Percentiles rank a stretch among this genome's conserved stretches.
Evolutionary conservation across 2,329 filamentous ascomycete species (phyloP).

Genomic region (Diplodia corticola): DNA sequence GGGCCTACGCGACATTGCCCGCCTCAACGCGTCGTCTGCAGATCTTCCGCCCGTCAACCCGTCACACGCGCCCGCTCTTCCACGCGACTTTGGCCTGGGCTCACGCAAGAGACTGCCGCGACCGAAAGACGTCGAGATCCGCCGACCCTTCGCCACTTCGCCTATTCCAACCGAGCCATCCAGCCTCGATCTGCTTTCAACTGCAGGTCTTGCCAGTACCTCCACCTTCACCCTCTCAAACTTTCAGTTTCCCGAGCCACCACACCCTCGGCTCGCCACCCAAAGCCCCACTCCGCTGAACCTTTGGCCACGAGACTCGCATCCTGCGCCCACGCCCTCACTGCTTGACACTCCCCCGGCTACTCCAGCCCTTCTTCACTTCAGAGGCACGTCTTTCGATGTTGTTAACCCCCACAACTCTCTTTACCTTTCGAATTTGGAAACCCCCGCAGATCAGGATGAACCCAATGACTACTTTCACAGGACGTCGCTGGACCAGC

Average conservation of each 20-base stretch:
- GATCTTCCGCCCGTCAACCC: background rate
- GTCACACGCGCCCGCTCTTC: background rate
- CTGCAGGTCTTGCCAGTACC: constrained; percentile 28
- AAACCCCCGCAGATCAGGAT: constrained; percentile 38
- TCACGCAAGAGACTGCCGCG: constrained; percentile 24
- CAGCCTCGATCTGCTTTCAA: constrained; percentile 29
- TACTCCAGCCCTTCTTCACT: constrained; percentile 41
- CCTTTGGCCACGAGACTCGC: constrained; percentile 3
- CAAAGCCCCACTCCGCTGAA: constrained; percentile 23
- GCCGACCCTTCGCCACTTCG: background rate
- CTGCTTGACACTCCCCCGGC: constrained; percentile 38
- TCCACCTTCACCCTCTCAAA: constrained; percentile 38
- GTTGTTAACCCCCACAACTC: constrained; percentile 43
- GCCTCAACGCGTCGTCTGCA: constrained; percentile 15
- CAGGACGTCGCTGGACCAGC: constrained; percentile 31
- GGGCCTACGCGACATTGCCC: constrained; percentile 26
- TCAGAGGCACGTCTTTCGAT: constrained; percentile 43
- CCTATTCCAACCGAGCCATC: constrained; percentile 28
- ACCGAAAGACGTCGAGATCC: constrained; percentile 10
- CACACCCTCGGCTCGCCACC: constrained; percentile 29
- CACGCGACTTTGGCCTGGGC: constrained; percentile 8
- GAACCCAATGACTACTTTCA: constrained; percentile 37
- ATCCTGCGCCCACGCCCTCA: background rate
- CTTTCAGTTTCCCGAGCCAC: constrained; percentile 33
- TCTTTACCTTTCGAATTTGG: constrained; percentile 38